These are phyloP conservation scores for Caryopteris hybrid DNA, from an alignment of 305 asterid genomes.

Conservation along the genomic window DNA sequence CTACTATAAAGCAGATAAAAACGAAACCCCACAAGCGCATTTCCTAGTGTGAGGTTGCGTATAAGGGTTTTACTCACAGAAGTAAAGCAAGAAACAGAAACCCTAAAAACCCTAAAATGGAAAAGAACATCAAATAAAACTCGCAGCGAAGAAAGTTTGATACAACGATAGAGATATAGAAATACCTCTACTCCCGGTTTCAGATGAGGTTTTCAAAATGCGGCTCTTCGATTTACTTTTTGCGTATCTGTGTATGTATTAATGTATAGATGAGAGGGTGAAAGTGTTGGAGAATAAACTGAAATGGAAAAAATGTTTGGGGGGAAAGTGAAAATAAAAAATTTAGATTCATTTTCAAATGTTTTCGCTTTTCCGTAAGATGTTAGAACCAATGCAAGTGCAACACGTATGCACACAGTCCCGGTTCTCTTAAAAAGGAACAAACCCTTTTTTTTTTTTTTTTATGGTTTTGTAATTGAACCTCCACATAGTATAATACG, in stretches of 20 bases:
- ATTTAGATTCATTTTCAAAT: background rate
- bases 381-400: background rate
- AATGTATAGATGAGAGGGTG: background rate
- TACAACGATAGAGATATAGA: background rate
- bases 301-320: constrained; percentile 15
- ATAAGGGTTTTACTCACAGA: constrained; percentile 8
- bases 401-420: background rate
- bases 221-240: constrained; percentile 7
- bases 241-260: background rate
- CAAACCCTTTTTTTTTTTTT: too few species aligned
- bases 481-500: too few species aligned
- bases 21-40: constrained; percentile 12
- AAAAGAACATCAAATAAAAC: background rate
- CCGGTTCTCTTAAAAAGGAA: too few species aligned
- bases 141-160: background rate
- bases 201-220: constrained; percentile 7
- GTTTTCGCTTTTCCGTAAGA: background rate
- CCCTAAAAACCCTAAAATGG: constrained; percentile 29
- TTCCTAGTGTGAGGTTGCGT: background rate
- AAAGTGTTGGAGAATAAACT: background rate
- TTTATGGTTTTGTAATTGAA: too few species aligned
- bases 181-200: constrained; percentile 22
- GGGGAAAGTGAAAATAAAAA: constrained; percentile 25
- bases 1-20: background rate
- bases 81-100: constrained; percentile 25